Evolutionary conservation across 176 grass and related monocot genomes (phyloP).

Genomic region (Hordeum marinum): DNA sequence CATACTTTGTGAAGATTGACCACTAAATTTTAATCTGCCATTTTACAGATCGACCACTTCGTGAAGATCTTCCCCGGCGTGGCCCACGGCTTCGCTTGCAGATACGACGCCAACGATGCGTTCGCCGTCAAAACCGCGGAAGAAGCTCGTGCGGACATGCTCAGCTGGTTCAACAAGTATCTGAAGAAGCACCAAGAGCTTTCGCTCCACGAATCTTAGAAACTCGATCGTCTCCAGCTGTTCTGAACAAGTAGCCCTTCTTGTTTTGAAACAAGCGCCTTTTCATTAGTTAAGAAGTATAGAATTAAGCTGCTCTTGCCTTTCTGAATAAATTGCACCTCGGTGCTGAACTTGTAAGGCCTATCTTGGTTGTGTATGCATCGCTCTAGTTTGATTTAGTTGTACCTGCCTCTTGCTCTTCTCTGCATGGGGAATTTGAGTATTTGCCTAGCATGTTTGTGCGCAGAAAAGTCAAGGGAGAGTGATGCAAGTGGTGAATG

Average conservation of each 20-base stretch:
- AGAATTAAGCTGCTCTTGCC: not conserved
- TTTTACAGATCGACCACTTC: slow-evolving; percentile 38
- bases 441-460: not conserved
- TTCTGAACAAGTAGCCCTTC: not conserved
- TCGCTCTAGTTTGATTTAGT: not conserved
- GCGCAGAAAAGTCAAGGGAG: not conserved
- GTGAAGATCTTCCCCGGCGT: slow-evolving; percentile 55
- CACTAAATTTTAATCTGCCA: not conserved
- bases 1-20: not conserved
- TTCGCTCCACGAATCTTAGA: not conserved
- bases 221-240: not conserved
- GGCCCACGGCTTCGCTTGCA: slow-evolving; percentile 34
- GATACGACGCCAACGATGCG: not conserved
- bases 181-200: slow-evolving; percentile 2
- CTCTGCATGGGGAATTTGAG: not conserved
- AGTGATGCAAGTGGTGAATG: not conserved
- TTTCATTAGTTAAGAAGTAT: not conserved
- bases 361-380: not conserved
- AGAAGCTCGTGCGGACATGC: slow-evolving; percentile 38
- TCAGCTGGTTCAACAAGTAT: slow-evolving; percentile 46
- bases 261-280: too few species aligned
- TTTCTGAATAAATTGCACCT: not conserved
- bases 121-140: slow-evolving; percentile 42
- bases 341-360: not conserved
- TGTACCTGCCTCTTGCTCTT: not conserved